Percentiles rank a stretch among this genome's conserved stretches.
Evolutionary conservation across 2,329 filamentous ascomycete genomes (phyloP).

Genomic region (Amphichorda felina): DNA sequence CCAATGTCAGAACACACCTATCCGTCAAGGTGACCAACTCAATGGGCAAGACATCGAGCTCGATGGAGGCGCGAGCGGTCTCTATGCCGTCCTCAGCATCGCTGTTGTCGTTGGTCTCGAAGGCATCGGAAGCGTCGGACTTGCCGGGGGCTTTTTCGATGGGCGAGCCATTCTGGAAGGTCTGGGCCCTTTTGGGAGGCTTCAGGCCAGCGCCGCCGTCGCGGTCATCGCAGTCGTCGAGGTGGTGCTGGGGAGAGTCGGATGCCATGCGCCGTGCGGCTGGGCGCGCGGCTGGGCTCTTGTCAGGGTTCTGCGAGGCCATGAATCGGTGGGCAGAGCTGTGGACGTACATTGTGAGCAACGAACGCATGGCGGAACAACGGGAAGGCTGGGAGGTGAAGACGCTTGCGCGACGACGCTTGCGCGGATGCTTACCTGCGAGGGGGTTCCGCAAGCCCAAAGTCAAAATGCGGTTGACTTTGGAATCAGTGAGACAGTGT

Average conservation of each 20-base stretch:
- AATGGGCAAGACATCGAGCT: slow-evolving; percentile 83
- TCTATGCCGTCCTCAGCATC: slow-evolving; percentile 34
- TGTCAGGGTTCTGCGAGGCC: slow-evolving; percentile 17
- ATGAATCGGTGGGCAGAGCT: slow-evolving; percentile 16
- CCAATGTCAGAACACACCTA: slow-evolving; percentile 41
- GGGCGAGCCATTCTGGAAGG: slow-evolving; percentile 26
- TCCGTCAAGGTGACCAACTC: slow-evolving; percentile 86
- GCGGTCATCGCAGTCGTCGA: slow-evolving; percentile 11
- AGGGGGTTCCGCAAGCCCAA: not conserved
- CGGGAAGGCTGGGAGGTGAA: no score
- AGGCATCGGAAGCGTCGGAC: slow-evolving; percentile 29
- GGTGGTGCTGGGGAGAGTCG: no score
- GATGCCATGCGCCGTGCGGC: slow-evolving; percentile 17
- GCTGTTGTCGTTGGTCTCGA: slow-evolving; percentile 31
- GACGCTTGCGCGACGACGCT: no score
- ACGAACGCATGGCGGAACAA: not conserved
- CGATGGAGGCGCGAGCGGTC: slow-evolving; percentile 44
- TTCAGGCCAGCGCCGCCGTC: slow-evolving; percentile 18
- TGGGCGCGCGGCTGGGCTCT: slow-evolving; percentile 16
- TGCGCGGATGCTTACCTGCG: not conserved
- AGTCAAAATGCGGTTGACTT: no score
- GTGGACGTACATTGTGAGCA: slow-evolving; percentile 15
- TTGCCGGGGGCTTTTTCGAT: slow-evolving; percentile 13
- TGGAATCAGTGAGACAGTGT: no score
- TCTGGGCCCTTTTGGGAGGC: slow-evolving; percentile 32